phyloP scores from a whole-genome alignment of 2,329 filamentous ascomycete species.

The Helminthosporium solani region DNA sequence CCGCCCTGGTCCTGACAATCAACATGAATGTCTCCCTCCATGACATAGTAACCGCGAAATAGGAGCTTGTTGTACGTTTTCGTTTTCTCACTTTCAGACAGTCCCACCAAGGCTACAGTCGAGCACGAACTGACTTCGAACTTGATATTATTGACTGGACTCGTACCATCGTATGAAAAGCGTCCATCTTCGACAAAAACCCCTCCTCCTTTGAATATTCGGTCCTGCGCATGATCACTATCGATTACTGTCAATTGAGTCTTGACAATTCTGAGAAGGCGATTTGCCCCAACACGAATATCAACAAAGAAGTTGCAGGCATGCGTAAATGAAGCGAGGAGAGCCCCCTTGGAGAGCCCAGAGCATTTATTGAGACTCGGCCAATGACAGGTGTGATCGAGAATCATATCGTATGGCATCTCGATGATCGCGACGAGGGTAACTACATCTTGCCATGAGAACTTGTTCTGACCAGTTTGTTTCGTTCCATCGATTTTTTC shows the following conservation, averaged over 20 bases:
- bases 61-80: conserved; percentile 57
- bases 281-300: conserved; percentile 62
- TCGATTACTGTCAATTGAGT: conserved; percentile 55
- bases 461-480: conserved; percentile 34
- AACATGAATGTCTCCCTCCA: conserved; percentile 52
- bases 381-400: conserved; percentile 44
- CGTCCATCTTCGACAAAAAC: conserved; percentile 54
- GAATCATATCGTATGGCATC: conserved; percentile 24
- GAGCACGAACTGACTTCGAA: conserved; percentile 52
- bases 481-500: conserved; percentile 59
- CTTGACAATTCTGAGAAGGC: conserved; percentile 54
- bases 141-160: conserved; percentile 44
- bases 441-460: conserved; percentile 53
- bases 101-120: conserved; percentile 59
- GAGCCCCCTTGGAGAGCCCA: conserved; percentile 55
- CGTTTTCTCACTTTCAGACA: conserved; percentile 61
- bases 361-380: too few species aligned
- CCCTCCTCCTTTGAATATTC: conserved; percentile 47
- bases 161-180: conserved; percentile 52
- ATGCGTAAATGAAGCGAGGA: conserved; percentile 49
- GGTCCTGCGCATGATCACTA: conserved; percentile 14
- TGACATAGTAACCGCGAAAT: conserved; percentile 58
- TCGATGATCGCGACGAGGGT: conserved; percentile 50
- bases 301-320: conserved; percentile 47
- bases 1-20: conserved; percentile 49